A percentile compares a stretch with the other conserved stretches of the same genome.
These are phyloP conservation scores for Podospora didyma DNA, from an alignment of 495 filamentous ascomycete species.

Conservation along the genomic window DNA sequence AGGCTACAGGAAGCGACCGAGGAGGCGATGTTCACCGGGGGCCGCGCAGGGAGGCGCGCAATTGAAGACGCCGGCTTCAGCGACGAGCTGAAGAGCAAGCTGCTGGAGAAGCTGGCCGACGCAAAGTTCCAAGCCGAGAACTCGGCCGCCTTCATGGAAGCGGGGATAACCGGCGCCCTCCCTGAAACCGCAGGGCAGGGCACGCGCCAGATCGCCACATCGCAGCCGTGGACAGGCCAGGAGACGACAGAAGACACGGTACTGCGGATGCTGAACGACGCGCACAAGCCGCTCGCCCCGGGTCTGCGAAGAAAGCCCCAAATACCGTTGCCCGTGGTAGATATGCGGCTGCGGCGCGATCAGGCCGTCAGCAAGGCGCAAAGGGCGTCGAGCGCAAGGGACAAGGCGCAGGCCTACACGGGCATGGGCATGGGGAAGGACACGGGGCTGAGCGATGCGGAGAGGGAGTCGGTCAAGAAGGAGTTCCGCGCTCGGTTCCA, in stretches of 20 bases:
- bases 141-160: conserved; percentile 63
- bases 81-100: conserved; percentile 70
- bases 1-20: conserved; percentile 77
- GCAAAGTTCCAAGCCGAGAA: conserved; percentile 68
- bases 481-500: conserved; percentile 79
- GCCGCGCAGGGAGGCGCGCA: conserved; percentile 66
- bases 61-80: conserved; percentile 83
- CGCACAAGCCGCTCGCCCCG: conserved; percentile 64
- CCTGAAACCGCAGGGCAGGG: conserved; percentile 65
- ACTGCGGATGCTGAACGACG: conserved; percentile 84
- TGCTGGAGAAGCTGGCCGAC: conserved; percentile 70
- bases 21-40: conserved; percentile 67
- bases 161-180: conserved; percentile 38
- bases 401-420: conserved; percentile 70
- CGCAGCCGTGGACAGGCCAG: conserved; percentile 72
- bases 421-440: conserved; percentile 47
- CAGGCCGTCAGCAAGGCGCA: conserved; percentile 43
- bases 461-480: conserved; percentile 62
- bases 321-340: conserved; percentile 50
- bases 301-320: conserved; percentile 40
- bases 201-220: conserved; percentile 65
- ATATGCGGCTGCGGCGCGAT: conserved; percentile 53
- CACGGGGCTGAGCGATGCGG: conserved; percentile 60
- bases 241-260: conserved; percentile 72
- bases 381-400: conserved; percentile 72